Evolutionary conservation across 305 asterid species (phyloP), one percentile per base, ranked within the genome.

Genomic region (Solanum aculeatissimum): DNA sequence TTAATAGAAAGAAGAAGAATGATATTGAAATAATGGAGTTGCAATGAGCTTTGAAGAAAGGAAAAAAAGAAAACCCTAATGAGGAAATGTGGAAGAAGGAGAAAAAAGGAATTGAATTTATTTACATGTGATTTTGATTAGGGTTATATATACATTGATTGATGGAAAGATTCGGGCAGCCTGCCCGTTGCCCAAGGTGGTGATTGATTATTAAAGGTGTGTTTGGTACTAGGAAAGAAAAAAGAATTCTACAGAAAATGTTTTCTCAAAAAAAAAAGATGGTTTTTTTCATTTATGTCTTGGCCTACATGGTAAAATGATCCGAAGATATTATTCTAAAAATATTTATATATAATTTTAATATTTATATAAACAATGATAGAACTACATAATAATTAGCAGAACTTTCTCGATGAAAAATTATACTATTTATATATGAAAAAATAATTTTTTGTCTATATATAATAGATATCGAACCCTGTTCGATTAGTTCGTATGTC

Each of bases 151-250:
- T 83, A 65, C 57, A 77, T 49, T 77, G 82, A 49, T 77, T 77
- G 4, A 83, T 29, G 40, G 81, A 47, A 88, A 29, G 84, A 80
- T 88, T 45, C 54, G 90, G 93, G 90, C 89, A 85, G 89, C 15
- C 47, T 49, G 45, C 91, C 92, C 92, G 91, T 87, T 86, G 92
- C 92, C 91, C 89, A 18, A 27, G 29, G 54, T 77, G 45, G 25
- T 38, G 19, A 77, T 72, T 72, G 82, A 85, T 84, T 68, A 65
- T 65, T 29, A 68, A 68, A 68, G 49, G 49, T 18, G 27, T 35
- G 77, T 68, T 35, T 68, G 27, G 25, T 35, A n/a, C 14, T 19
- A 25, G 25, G n/a, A 13, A 21, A 14, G 40, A 35, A 35, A 35
- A 35, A 35, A 35, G 7, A 35, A 35, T 35, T 35, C 40, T 35